These are phyloP conservation scores for Candida gigantensis DNA, from an alignment of 1,139 yeast species.

Conservation along the genomic window DNA sequence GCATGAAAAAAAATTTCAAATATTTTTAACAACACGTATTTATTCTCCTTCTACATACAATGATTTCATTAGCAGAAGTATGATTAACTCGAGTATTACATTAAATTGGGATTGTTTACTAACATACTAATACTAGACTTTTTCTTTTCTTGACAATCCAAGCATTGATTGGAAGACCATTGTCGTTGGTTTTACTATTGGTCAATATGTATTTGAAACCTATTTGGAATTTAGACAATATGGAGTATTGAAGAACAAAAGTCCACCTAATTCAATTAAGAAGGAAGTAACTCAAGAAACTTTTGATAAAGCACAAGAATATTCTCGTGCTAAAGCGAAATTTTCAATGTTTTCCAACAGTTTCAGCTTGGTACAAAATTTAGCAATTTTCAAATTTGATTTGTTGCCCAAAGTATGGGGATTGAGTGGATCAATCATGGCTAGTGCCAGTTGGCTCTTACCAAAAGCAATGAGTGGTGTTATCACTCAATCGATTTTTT, in stretches of 20 bases:
- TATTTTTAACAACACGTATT: background rate
- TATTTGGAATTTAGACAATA: slow-evolving; percentile 79
- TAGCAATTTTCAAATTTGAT: slow-evolving; percentile 60
- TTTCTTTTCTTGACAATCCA: slow-evolving; percentile 43
- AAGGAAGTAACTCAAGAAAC: slow-evolving; percentile 71
- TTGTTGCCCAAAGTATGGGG: slow-evolving; percentile 71
- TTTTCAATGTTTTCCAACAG: slow-evolving; percentile 63
- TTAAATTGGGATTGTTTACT: background rate
- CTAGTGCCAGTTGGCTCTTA: slow-evolving; percentile 30
- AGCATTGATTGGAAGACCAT: slow-evolving; percentile 76
- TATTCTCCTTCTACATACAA: slow-evolving; percentile 3
- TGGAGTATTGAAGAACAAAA: slow-evolving; percentile 53
- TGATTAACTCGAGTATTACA: slow-evolving; percentile 9
- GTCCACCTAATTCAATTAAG: slow-evolving; percentile 64
- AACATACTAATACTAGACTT: slow-evolving; percentile 20
- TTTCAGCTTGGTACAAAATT: slow-evolving; percentile 55
- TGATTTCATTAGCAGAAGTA: slow-evolving; percentile 21
- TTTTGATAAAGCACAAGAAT: slow-evolving; percentile 74
- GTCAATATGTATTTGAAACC: slow-evolving; percentile 73
- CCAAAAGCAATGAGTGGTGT: slow-evolving; percentile 53
- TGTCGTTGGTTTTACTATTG: slow-evolving; percentile 72
- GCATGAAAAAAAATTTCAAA: background rate
- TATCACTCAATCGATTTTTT: slow-evolving; percentile 68
- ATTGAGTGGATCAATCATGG: slow-evolving; percentile 45
- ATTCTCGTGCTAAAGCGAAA: slow-evolving; percentile 78